phyloP scores from a whole-genome alignment of 805 yeast species.

The Debaryomyces prosopidis region DNA sequence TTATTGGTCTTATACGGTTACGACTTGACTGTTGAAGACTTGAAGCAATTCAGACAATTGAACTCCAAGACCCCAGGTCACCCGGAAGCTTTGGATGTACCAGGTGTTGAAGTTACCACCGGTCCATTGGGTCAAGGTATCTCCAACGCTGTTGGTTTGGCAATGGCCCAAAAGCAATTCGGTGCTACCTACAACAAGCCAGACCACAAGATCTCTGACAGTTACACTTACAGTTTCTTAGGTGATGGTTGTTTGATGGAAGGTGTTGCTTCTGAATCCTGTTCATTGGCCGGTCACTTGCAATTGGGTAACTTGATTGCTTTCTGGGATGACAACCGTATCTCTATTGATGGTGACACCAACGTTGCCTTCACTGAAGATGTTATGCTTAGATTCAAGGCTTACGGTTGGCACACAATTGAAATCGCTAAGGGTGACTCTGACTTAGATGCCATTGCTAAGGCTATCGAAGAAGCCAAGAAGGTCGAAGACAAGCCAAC shows the following conservation, averaged over 20 bases:
- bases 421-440: slow-evolving; percentile 79
- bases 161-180: slow-evolving; percentile 88
- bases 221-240: slow-evolving; percentile 73
- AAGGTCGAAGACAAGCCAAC: slow-evolving; percentile 80
- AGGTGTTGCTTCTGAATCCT: slow-evolving; percentile 94
- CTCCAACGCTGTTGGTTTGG: slow-evolving; percentile 93
- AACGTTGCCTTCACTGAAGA: slow-evolving; percentile 91
- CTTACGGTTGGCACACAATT: slow-evolving; percentile 92
- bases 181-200: slow-evolving; percentile 96
- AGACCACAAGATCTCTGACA: slow-evolving; percentile 67
- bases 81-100: slow-evolving; percentile 82
- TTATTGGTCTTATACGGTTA: slow-evolving; percentile 85
- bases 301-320: slow-evolving; percentile 91
- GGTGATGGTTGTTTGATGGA: slow-evolving; percentile 99
- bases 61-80: slow-evolving; percentile 95
- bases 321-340: slow-evolving; percentile 94
- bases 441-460: slow-evolving; percentile 67
- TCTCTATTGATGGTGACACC: slow-evolving; percentile 95
- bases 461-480: slow-evolving; percentile 83
- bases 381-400: slow-evolving; percentile 77
- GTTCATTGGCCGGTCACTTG: slow-evolving; percentile 94
- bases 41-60: slow-evolving; percentile 87
- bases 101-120: slow-evolving; percentile 96
- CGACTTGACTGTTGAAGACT: slow-evolving; percentile 77
- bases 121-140: slow-evolving; percentile 99